Percentiles rank a stretch among this genome's conserved stretches.
Conservation (phyloP, 345 rosid genomes). For the Sisymbrium altissimum region DNA sequence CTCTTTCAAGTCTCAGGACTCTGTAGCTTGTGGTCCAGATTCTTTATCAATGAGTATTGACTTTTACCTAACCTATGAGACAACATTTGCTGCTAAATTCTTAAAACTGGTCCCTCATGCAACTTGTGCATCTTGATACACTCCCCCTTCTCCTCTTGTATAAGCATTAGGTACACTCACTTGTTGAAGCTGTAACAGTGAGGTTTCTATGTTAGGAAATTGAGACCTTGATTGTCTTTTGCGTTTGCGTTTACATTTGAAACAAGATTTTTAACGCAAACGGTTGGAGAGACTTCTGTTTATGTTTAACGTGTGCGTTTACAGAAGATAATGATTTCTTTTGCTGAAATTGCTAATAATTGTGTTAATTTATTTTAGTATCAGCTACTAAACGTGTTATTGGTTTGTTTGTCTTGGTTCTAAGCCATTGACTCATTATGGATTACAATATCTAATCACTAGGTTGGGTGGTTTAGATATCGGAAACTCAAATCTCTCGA, state of each 20-base stretch:
- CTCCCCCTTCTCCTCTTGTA: not conserved
- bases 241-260: not conserved
- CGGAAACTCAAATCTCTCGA: not conserved
- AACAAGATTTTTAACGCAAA: not conserved
- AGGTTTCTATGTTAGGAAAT: not conserved
- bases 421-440: conserved; percentile 7
- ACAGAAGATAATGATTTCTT: not conserved
- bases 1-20: not conserved
- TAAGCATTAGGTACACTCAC: conserved; percentile 19
- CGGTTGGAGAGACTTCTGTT: not conserved
- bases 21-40: conserved; percentile 29
- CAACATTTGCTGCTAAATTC: conserved; percentile 12
- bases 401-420: not conserved
- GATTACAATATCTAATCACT: not conserved
- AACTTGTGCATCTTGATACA: conserved; percentile 27
- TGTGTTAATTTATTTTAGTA: not conserved
- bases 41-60: not conserved
- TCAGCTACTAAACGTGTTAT: not conserved
- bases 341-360: not conserved
- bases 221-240: conserved; percentile 2
- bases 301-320: not conserved
- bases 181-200: not conserved
- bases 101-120: conserved; percentile 17
- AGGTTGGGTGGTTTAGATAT: not conserved
- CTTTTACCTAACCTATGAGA: conserved; percentile 24